Evolutionary conservation across 164 flowering plant genomes (phyloP).

Genomic region (Litsea cubeba): DNA sequence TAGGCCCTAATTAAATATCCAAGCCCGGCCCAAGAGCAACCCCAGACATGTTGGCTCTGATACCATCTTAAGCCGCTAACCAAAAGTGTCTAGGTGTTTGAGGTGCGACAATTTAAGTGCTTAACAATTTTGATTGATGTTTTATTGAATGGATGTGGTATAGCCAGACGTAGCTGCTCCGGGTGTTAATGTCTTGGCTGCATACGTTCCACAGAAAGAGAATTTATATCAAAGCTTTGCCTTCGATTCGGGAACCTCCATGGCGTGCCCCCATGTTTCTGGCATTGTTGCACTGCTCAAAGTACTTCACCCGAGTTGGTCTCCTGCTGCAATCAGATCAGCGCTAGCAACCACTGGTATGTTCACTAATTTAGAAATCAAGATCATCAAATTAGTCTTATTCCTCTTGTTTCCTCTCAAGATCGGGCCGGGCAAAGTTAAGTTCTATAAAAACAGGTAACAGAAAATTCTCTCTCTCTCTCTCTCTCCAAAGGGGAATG

Average conservation of each 20-base stretch:
- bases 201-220: conserved; percentile 14
- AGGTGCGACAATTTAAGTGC: too few species aligned
- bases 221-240: neutral
- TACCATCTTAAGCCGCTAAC: too few species aligned
- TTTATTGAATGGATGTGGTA: neutral
- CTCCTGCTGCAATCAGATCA: conserved; percentile 50
- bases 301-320: conserved; percentile 36
- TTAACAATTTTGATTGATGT: neutral
- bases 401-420: neutral
- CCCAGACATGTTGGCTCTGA: too few species aligned
- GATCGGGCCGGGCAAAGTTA: neutral
- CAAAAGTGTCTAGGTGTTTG: too few species aligned
- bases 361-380: neutral
- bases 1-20: too few species aligned
- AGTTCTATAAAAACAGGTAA: neutral
- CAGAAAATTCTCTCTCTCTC: neutral
- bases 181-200: conserved; percentile 43
- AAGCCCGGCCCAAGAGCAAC: too few species aligned
- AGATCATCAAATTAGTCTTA: neutral
- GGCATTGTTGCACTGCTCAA: conserved; percentile 47
- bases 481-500: neutral
- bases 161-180: conserved; percentile 55
- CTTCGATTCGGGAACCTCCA: conserved; percentile 43
- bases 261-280: conserved; percentile 46
- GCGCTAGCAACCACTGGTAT: conserved; percentile 47